Evolutionary conservation across 805 yeast genomes (phyloP), one percentile per base, ranked within the genome.

Genomic region (Candida dajiaensis): DNA sequence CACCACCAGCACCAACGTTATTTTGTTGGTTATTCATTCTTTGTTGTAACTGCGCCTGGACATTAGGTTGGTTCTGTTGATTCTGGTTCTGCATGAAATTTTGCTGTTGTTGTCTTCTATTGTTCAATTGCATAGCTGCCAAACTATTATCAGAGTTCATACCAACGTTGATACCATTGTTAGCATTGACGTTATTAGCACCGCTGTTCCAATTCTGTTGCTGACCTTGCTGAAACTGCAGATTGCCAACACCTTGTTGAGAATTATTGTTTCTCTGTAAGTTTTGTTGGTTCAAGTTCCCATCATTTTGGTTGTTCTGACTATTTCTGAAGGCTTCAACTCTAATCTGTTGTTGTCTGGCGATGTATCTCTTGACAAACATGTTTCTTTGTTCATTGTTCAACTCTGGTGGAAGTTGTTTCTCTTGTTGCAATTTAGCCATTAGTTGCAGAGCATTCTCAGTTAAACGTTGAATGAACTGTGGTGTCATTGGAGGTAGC

Each of bases 341-440:
- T 29, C 51, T 55, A 15, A 50, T 11, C 45, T 56, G 57, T 35
- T 56, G 62, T 31, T 60, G 63, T 36, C 62, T 57, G 19, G 47
- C 46, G 29, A 60, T 52, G 31, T 49, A 57, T 20, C 55, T 51
- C 36, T 54, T 57, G 4, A 60, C 47, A 40, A 60, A 58, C 10
- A 50, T 37, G 23, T 45, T 53, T 41, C 54, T 55, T 46, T 60
- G 63, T 18, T 56, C 62, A 41, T 50, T 52, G 1, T 62, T 54
- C 16, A 60, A 36, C 12, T 41, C 40, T 3, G 48, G 43, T 5
- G 64, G 61, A 2, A 56, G 42, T 31, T 57, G 59, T 6, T 52
- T 52, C 44, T 57, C 57, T 36, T 48, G 53, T 37, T 60, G 64
- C 18, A 59, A 31, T 36, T 53, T 55, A 8, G 54, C 41, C 38